Evolutionary conservation across 768 basidiomycete species (phyloP), one percentile per base, ranked within the genome.

Genomic region (Leccinellum albellum): DNA sequence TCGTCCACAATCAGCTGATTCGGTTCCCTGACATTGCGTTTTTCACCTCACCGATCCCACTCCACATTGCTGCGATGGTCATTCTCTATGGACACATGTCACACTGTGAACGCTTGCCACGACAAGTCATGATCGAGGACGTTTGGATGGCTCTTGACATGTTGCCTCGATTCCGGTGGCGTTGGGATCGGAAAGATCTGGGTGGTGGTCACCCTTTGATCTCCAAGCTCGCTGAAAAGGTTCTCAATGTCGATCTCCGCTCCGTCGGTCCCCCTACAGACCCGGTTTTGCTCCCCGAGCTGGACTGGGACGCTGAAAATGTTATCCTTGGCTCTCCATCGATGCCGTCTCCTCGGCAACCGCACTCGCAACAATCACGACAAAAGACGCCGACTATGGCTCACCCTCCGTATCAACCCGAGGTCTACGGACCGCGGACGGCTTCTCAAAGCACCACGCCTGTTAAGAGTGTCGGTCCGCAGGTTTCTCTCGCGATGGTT

Each of bases 31-130:
- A 93, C 56, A 88, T 88, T 63, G 88, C 86, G 3, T 94, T 94
- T 76, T 93, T 94, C 69, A 89, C 89, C 23, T 92, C 91, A 4
- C 91, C 91, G 2, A 91, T 90, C 57, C 91, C 91, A 14, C 78
- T 94, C 20, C 91, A 94, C 71, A 91, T 93, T 53, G 88, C 91
- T 0, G 91, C 91, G 7, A 92, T 94, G 91, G 89, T 93, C 56
- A 92, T 94, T 58, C 79, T 94, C 20, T 93, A 87, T 67, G 91
- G 91, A 1, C 88, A 88, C 65, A 91, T 91, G 81, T 89, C 87
- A 7, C 82, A 83, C 52, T 88, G 87, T 58, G 83, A 89, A 26
- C 81, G 79, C 42, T 78, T 91, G 26, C 72, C 86, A 2, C 79
- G 78, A 40, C 76, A 84, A 55, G 81, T 83, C 37, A 89, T 87